Base-by-base conservation (phyloP, 176 grass and related monocot species). In the Pontederia crassipes region DNA sequence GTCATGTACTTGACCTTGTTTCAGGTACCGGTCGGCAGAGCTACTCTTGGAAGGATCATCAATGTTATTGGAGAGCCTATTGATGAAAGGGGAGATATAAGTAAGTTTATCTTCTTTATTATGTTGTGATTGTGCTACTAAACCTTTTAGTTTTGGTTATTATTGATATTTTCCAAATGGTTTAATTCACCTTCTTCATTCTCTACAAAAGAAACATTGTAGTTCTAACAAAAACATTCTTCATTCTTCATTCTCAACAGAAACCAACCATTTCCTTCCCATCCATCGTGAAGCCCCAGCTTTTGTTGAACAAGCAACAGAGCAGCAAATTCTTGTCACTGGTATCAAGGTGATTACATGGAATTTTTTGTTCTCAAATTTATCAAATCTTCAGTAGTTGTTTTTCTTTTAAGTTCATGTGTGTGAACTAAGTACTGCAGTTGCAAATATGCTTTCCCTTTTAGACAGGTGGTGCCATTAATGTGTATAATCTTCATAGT, bases 281-380 rank as follows among this genome's bases (percentile, higher is more conserved):
- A 53, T 53, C 15, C 51, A 53, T 53, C 8, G 13, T 53, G 51
- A 53, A 53, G 51, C 51, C 12, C 51, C 51, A 5, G 51, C 51
- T 53, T 53, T 53, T 53, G 51, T 53, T n/a, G 51, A 53, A n/a
- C 51, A 53, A n/a, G 51, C 51, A 53, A 53, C 51, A 53, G 51
- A 53, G 15, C 51, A 53, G 13, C 12, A 53, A 8, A 53, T 53
- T 15, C 8, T 52, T 52, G 50, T 52, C 4, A 53, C 51, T 53
- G 51, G 51, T 14, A 53, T 53, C 51, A 53, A 53, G 12, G 51
- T 53, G 0, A 12, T 14, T 12, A 11, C 51, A 40, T 40, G 32
- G 32, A 40, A 40, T 40, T 40, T 40, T 3, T 40, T 40, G 32
- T 40, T 40, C 32, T 40, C 32, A 40, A 24, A 7, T 40, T 40